phyloP scores from a whole-genome alignment of 208 protist genomes.

The Trypanosoma caninum region DNA sequence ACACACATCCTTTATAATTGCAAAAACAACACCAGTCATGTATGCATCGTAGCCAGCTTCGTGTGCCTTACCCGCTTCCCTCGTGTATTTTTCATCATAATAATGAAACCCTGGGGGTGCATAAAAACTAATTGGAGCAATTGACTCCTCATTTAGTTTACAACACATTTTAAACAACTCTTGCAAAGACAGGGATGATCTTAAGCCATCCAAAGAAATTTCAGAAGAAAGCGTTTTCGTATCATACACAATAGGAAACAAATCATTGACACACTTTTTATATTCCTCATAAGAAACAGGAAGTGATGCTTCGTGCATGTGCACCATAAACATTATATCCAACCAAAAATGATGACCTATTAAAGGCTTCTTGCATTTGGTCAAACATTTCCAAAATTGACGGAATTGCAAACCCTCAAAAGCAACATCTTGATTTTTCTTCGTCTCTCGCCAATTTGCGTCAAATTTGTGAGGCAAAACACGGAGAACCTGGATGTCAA shows the following conservation, averaged over 20 bases:
- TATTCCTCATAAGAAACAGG: constrained; percentile 44
- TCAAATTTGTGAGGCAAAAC: not conserved
- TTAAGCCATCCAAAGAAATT: constrained; percentile 11
- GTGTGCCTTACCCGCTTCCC: constrained; percentile 38
- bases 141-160: constrained; percentile 8
- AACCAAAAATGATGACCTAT: constrained; percentile 80
- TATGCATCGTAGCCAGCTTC: constrained; percentile 74
- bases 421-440: not conserved
- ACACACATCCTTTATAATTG: constrained; percentile 22
- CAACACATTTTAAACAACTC: constrained; percentile 38
- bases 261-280: constrained; percentile 31
- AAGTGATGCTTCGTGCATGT: constrained; percentile 64
- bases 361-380: constrained; percentile 60
- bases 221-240: constrained; percentile 56
- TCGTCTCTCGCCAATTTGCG: not conserved
- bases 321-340: constrained; percentile 83
- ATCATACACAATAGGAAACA: constrained; percentile 58
- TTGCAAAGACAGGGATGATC: constrained; percentile 31
- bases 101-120: constrained; percentile 47
- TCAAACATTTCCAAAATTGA: constrained; percentile 61
- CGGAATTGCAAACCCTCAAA: constrained; percentile 39
- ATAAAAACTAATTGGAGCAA: constrained; percentile 18
- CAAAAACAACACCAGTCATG: constrained; percentile 69
- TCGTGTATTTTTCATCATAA: constrained; percentile 38
- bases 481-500: not conserved